Evolutionary conservation across 2,329 filamentous ascomycete genomes (phyloP).

Genomic region (Trichophyton simii): DNA sequence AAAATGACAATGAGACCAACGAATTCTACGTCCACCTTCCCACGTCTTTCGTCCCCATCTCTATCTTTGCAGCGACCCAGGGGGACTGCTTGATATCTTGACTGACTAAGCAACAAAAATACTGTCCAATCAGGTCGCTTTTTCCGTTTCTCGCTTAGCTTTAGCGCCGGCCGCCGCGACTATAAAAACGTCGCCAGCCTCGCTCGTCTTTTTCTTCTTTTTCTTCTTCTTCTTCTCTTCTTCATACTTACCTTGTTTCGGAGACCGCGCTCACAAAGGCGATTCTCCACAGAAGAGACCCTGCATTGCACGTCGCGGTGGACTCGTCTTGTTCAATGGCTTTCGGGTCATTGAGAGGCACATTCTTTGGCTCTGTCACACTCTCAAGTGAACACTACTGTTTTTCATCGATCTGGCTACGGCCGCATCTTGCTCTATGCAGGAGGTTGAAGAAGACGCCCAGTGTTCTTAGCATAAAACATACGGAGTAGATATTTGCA

Average conservation of each 20-base stretch:
- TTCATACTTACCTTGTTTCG: conserved; percentile 43
- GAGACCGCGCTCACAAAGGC: conserved; percentile 36
- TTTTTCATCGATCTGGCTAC: conserved; percentile 12
- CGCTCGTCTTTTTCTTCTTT: conserved; percentile 13
- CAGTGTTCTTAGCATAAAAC: neutral
- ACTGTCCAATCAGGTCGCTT: neutral
- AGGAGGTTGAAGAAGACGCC: conserved; percentile 11
- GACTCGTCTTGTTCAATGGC: conserved; percentile 37
- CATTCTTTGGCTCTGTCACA: conserved; percentile 34
- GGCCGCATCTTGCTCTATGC: conserved; percentile 9
- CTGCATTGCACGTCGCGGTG: conserved; percentile 48
- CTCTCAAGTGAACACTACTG: neutral
- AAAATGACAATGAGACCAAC: neutral
- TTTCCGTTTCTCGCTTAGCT: neutral
- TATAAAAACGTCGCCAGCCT: conserved; percentile 22
- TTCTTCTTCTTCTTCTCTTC: conserved; percentile 33
- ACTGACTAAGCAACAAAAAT: neutral
- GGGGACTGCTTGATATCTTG: neutral
- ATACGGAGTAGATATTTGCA: too few relatives aligned
- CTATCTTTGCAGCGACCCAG: neutral
- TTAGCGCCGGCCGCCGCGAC: neutral
- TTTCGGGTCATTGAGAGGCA: conserved; percentile 38
- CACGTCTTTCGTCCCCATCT: neutral
- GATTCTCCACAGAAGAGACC: conserved; percentile 35
- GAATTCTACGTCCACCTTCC: too few relatives aligned